phyloP scores from a whole-genome alignment of 192 early-diverging fungal genomes.

The Diversispora eburnea region DNA sequence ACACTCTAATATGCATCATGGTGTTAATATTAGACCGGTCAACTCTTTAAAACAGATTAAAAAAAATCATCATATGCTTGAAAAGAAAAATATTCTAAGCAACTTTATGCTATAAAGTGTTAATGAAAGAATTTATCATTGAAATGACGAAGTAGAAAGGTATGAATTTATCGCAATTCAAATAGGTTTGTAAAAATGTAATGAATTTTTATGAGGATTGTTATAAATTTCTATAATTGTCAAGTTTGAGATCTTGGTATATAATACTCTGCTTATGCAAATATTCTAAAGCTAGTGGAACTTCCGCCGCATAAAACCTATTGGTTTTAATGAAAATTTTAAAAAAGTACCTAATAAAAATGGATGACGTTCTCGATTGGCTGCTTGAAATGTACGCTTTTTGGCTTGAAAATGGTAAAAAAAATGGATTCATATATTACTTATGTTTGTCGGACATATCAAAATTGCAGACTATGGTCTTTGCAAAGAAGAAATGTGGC shows the following conservation, averaged over 20 bases:
- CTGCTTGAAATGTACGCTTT: slow-evolving; percentile 89
- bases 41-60: too few relatives aligned
- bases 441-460: slow-evolving; percentile 89
- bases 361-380: slow-evolving; percentile 87
- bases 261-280: too few relatives aligned
- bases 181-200: neutral
- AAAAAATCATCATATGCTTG: slow-evolving; percentile 34
- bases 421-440: slow-evolving; percentile 33
- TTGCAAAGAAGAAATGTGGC: slow-evolving; percentile 95
- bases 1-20: too few relatives aligned
- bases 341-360: slow-evolving; percentile 95
- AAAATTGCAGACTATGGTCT: slow-evolving; percentile 99
- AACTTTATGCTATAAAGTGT: slow-evolving; percentile 95
- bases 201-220: neutral
- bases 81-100: slow-evolving; percentile 82
- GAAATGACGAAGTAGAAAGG: slow-evolving; percentile 96
- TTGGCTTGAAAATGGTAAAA: slow-evolving; percentile 54
- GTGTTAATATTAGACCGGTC: too few relatives aligned
- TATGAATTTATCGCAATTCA: slow-evolving; percentile 20
- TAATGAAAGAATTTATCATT: slow-evolving; percentile 97
- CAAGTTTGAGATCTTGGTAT: too few relatives aligned
- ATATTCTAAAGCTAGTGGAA: slow-evolving; percentile 44
- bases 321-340: slow-evolving; percentile 94
- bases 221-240: neutral
- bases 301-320: slow-evolving; percentile 93